Evolutionary conservation across 2,329 filamentous ascomycete species (phyloP).

Genomic region (Nemania serpens): DNA sequence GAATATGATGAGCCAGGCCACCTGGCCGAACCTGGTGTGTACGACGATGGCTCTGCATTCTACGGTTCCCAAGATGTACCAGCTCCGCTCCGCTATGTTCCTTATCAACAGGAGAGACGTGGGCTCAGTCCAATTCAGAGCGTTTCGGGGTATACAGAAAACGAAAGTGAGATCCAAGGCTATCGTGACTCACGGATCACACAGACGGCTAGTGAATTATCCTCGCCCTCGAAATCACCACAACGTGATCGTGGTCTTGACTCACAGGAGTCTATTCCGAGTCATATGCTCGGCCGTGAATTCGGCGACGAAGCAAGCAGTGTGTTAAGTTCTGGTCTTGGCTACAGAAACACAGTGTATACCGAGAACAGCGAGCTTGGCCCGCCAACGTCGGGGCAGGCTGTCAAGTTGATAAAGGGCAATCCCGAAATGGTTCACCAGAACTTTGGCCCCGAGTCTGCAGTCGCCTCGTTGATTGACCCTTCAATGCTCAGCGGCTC

Average conservation of each 20-base stretch:
- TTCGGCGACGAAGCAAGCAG: conserved; percentile 65
- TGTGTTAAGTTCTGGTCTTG: conserved; percentile 57
- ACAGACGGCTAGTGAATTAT: conserved; percentile 55
- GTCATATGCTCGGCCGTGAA: conserved; percentile 54
- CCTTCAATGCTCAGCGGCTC: conserved; percentile 71
- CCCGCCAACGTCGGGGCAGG: conserved; percentile 66
- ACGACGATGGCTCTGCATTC: conserved; percentile 54
- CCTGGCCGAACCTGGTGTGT: conserved; percentile 40
- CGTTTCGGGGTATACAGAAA: conserved; percentile 82
- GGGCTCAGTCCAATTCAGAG: conserved; percentile 89
- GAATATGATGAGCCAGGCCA: conserved; percentile 52
- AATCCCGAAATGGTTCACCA: conserved; percentile 79
- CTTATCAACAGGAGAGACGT: conserved; percentile 70
- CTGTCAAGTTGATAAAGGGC: conserved; percentile 70
- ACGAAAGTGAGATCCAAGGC: conserved; percentile 61
- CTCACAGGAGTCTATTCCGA: conserved; percentile 62
- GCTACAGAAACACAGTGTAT: conserved; percentile 58
- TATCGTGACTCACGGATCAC: conserved; percentile 63
- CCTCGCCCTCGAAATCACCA: conserved; percentile 65
- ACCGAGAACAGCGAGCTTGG: conserved; percentile 62
- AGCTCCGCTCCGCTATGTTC: conserved; percentile 67
- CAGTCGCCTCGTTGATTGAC: conserved; percentile 76
- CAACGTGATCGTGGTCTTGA: conserved; percentile 48
- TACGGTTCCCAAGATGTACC: conserved; percentile 67
- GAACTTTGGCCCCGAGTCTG: conserved; percentile 78